These are phyloP conservation scores for Diaporthe citrichinensis DNA, from an alignment of 2,329 filamentous ascomycete species.

Conservation along the genomic window DNA sequence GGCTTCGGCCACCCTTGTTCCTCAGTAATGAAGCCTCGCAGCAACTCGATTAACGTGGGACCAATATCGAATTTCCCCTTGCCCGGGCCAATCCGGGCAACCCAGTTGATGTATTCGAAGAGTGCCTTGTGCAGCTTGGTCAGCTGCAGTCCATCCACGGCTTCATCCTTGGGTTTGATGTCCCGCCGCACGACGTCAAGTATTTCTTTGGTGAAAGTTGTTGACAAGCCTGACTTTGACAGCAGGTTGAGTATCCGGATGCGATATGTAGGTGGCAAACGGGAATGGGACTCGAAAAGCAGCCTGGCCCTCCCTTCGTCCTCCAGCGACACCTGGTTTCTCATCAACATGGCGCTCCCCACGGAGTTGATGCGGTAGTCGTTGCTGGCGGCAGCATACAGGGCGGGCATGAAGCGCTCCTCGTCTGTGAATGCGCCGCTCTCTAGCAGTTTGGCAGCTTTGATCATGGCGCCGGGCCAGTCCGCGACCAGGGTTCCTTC, in stretches of 20 bases:
- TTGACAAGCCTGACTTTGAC: conserved; percentile 81
- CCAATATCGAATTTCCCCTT: conserved; percentile 76
- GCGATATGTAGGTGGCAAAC: conserved; percentile 79
- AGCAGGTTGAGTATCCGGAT: conserved; percentile 83
- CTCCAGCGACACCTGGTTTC: conserved; percentile 82
- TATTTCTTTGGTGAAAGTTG: conserved; percentile 75
- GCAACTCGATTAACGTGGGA: conserved; percentile 74
- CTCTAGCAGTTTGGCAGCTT: conserved; percentile 79
- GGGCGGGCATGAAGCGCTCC: conserved; percentile 85
- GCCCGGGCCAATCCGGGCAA: conserved; percentile 79
- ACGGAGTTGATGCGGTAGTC: conserved; percentile 86
- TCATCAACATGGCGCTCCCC: conserved; percentile 91
- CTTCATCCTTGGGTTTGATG: conserved; percentile 53
- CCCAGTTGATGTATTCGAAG: conserved; percentile 89
- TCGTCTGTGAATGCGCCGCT: conserved; percentile 88
- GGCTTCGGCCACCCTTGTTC: conserved; percentile 86
- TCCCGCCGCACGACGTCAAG: conserved; percentile 78
- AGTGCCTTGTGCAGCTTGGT: conserved; percentile 85
- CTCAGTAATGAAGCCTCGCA: conserved; percentile 79
- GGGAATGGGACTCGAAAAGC: conserved; percentile 81
- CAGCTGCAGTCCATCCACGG: conserved; percentile 77
- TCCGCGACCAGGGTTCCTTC: conserved; percentile 78
- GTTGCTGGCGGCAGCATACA: conserved; percentile 86
- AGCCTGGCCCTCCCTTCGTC: conserved; percentile 72
- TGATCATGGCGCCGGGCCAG: conserved; percentile 78